These are phyloP conservation scores for Globomyces pollinis-pini DNA, from an alignment of 192 early-diverging fungal species.

Conservation along the genomic window DNA sequence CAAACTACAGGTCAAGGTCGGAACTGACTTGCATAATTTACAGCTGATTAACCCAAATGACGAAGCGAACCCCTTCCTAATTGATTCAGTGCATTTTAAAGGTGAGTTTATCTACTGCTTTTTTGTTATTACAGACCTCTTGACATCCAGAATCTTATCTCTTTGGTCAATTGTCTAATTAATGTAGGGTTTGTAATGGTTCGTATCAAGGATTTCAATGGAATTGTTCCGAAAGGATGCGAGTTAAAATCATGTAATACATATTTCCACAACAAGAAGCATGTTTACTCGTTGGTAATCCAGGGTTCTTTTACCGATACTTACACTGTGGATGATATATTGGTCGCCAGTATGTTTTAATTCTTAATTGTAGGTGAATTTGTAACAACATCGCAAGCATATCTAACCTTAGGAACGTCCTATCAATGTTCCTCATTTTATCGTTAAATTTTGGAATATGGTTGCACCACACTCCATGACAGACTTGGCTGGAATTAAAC, in stretches of 20 bases:
- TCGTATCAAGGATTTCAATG: slow-evolving; percentile 4
- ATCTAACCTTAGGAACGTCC: neutral
- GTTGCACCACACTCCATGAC: slow-evolving; percentile 9
- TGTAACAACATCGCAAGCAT: too few relatives aligned
- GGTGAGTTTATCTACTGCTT: too few relatives aligned
- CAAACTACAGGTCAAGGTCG: neutral
- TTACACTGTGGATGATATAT: neutral
- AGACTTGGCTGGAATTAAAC: slow-evolving; percentile 1
- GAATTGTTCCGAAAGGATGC: neutral
- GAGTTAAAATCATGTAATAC: neutral
- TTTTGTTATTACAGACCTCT: too few relatives aligned
- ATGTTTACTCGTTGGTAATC: neutral
- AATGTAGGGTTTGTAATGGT: neutral
- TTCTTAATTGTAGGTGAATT: too few relatives aligned
- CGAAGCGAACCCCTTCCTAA: neutral
- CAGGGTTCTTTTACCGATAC: neutral
- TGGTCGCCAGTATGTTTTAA: neutral
- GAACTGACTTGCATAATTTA: neutral
- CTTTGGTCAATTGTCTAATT: too few relatives aligned
- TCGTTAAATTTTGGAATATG: slow-evolving; percentile 9
- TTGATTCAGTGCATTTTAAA: neutral
- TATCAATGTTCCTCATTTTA: neutral
- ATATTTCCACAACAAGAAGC: slow-evolving; percentile 6
- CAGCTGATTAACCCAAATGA: slow-evolving; percentile 8
- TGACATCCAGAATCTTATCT: neutral